Evolutionary conservation across 1,284 basidiomycete species (phyloP).

Genomic region (Takashimella koratensis): DNA sequence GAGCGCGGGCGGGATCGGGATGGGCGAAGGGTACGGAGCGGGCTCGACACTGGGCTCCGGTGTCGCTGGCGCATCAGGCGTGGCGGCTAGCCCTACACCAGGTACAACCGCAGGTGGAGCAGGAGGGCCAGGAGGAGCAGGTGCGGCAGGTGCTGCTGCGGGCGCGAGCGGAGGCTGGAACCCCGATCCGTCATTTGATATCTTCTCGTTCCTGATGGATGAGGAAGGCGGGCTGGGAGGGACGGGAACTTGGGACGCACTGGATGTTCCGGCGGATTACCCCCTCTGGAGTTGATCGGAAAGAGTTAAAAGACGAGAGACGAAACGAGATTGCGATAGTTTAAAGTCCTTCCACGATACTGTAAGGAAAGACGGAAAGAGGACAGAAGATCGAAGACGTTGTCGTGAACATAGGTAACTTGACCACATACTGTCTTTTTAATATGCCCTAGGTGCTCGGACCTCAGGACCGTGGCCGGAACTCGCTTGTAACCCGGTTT

Average conservation of each 20-base stretch:
- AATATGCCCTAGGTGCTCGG: no score
- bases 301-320: not conserved
- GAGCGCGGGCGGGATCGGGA: not conserved
- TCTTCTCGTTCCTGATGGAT: slow-evolving; percentile 47
- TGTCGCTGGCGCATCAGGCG: not conserved
- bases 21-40: not conserved
- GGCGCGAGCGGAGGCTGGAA: slow-evolving; percentile 2
- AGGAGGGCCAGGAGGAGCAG: not conserved
- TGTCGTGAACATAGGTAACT: no score
- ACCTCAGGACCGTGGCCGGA: no score
- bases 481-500: no score
- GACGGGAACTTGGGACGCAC: slow-evolving; percentile 29
- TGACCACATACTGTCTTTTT: no score
- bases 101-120: not conserved
- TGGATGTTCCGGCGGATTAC: slow-evolving; percentile 41
- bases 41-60: not conserved
- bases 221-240: slow-evolving; percentile 36
- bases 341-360: no score
- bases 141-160: not conserved
- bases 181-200: slow-evolving; percentile 30
- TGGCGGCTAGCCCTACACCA: not conserved
- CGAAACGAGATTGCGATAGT: no score
- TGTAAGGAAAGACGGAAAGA: no score
- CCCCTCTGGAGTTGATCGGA: slow-evolving; percentile 35
- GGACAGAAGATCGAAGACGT: no score